phyloP scores from a whole-genome alignment of 1,284 basidiomycete genomes.

The Cryptococcus maquisensis region DNA sequence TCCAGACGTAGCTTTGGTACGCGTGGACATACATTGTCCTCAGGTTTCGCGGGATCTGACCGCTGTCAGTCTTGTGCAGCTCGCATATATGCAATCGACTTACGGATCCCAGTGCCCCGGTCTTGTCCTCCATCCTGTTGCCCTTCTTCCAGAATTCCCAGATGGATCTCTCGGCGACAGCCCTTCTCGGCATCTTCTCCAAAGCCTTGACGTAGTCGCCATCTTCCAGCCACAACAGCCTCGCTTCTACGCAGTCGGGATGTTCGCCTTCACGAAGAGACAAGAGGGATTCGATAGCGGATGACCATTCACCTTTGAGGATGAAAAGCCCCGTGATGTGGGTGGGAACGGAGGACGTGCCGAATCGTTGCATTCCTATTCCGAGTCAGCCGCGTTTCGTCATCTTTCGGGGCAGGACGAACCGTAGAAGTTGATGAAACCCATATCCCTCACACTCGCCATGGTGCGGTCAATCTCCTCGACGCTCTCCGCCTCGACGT shows the following conservation, averaged over 20 bases:
- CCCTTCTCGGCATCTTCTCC: conserved; percentile 75
- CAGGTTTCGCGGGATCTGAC: conserved; percentile 87
- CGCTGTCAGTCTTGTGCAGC: not conserved
- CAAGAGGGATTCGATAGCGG: conserved; percentile 77
- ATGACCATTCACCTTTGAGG: conserved; percentile 81
- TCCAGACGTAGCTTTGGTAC: conserved; percentile 99
- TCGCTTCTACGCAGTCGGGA: conserved; percentile 72
- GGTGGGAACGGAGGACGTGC: conserved; percentile 91
- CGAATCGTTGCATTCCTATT: conserved; percentile 95
- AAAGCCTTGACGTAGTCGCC: conserved; percentile 71
- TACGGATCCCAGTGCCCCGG: conserved; percentile 79
- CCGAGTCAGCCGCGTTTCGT: no score
- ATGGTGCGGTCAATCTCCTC: conserved; percentile 72
- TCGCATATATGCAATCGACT: conserved; percentile 34
- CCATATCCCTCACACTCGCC: conserved; percentile 72
- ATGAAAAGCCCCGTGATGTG: conserved; percentile 89
- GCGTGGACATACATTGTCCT: conserved; percentile 97
- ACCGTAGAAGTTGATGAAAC: conserved; percentile 99
- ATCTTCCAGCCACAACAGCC: conserved; percentile 77
- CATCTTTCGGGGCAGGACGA: conserved; percentile 10
- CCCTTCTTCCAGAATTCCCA: conserved; percentile 83
- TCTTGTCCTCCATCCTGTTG: conserved; percentile 74
- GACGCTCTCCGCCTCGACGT: conserved; percentile 68
- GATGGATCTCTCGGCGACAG: conserved; percentile 87
- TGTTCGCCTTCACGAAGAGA: conserved; percentile 81